Conservation (phyloP, 305 asterid genomes). For the Fraxinus greggii region DNA sequence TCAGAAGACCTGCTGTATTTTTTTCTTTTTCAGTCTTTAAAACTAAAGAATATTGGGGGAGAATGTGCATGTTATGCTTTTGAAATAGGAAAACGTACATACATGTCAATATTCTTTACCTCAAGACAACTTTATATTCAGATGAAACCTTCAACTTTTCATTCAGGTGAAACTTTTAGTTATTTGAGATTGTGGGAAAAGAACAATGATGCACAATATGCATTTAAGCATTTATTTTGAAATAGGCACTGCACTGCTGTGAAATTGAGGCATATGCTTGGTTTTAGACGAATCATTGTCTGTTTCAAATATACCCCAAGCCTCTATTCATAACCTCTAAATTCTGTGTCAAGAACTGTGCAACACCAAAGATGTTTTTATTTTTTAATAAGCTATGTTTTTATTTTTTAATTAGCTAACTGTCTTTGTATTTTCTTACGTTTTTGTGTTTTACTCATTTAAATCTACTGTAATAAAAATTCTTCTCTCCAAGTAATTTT, state of each 20-base stretch:
- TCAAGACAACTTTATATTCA: neutral
- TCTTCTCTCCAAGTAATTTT: neutral
- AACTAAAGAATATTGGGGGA: neutral
- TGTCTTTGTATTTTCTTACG: neutral
- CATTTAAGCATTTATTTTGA: neutral
- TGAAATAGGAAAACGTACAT: neutral
- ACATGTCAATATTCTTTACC: neutral
- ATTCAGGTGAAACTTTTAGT: neutral
- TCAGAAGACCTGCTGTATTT: neutral
- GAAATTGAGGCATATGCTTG: neutral
- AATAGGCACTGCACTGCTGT: neutral
- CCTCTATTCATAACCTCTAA: neutral
- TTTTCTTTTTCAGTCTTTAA: neutral
- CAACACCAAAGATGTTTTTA: neutral
- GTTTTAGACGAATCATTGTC: neutral
- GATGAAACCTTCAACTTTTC: neutral
- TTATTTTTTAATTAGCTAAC: neutral
- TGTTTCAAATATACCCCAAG: neutral
- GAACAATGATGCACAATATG: neutral
- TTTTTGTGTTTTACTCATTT: neutral
- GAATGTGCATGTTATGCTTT: neutral
- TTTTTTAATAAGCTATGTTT: neutral
- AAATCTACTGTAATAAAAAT: neutral
- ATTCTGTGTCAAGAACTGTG: neutral
- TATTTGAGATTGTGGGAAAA: neutral